A percentile compares a stretch with the other conserved stretches of the same genome.
phyloP scores from a whole-genome alignment of 495 filamentous ascomycete species.

The Annulohypoxylon maeteangense region DNA sequence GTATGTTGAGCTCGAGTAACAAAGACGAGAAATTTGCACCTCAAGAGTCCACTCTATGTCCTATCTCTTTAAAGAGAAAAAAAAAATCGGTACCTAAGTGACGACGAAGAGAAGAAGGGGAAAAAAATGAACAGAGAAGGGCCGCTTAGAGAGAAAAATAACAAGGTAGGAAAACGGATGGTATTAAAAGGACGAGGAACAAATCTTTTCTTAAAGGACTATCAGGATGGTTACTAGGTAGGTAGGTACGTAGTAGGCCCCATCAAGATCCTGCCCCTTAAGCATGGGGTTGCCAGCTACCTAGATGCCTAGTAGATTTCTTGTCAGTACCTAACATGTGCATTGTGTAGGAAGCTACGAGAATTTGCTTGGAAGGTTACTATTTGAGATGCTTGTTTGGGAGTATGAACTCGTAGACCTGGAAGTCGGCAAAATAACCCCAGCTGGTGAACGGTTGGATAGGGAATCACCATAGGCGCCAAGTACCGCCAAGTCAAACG shows the following conservation, averaged over 20 bases:
- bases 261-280: slow-evolving; percentile 37
- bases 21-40: slow-evolving; percentile 23
- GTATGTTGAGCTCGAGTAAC: slow-evolving; percentile 18
- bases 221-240: not conserved
- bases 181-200: slow-evolving; percentile 25
- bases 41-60: slow-evolving; percentile 28
- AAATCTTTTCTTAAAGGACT: slow-evolving; percentile 25
- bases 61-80: slow-evolving; percentile 20
- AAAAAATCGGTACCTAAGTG: slow-evolving; percentile 10
- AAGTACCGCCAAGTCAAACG: slow-evolving; percentile 45
- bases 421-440: slow-evolving; percentile 22
- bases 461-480: slow-evolving; percentile 33
- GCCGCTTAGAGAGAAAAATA: slow-evolving; percentile 24
- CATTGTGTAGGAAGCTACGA: slow-evolving; percentile 15
- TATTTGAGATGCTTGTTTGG: slow-evolving; percentile 29
- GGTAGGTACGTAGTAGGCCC: not conserved
- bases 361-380: slow-evolving; percentile 20
- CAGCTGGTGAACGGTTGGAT: slow-evolving; percentile 18
- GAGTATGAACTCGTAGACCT: slow-evolving; percentile 16
- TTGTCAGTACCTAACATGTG: slow-evolving; percentile 24
- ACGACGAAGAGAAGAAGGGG: slow-evolving; percentile 19
- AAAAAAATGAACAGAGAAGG: slow-evolving; percentile 24
- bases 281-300: slow-evolving; percentile 26
- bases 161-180: slow-evolving; percentile 3
- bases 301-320: not conserved